A percentile compares a stretch with the other conserved stretches of the same genome.
Conservation (phyloP, 768 basidiomycete species). For the Dioszegia hungarica region DNA sequence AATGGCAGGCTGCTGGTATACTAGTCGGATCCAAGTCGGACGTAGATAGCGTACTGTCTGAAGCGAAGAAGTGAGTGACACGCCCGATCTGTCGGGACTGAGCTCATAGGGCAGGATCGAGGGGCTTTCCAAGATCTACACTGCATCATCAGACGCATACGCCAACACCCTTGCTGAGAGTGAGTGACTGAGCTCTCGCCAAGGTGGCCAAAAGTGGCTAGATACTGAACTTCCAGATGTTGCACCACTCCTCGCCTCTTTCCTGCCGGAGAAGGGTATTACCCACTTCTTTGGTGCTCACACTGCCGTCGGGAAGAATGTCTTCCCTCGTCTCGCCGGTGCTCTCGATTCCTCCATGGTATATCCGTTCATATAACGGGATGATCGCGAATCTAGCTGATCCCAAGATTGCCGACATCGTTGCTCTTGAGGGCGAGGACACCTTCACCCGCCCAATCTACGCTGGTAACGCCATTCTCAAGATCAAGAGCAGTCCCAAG, state of each 20-base stretch:
- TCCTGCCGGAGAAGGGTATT: conserved; percentile 63
- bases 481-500: conserved; percentile 68
- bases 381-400: neutral
- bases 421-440: conserved; percentile 64
- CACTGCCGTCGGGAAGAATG: conserved; percentile 83
- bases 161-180: conserved; percentile 43
- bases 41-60: conserved; percentile 62
- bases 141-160: conserved; percentile 40
- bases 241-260: conserved; percentile 72
- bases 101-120: conserved; percentile 36
- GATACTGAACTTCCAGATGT: conserved; percentile 52
- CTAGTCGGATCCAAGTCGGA: conserved; percentile 50
- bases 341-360: conserved; percentile 75
- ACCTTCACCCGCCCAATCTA: conserved; percentile 91
- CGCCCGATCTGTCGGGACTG: neutral
- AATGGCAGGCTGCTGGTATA: conserved; percentile 31
- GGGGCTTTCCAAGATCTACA: conserved; percentile 48
- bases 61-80: conserved; percentile 68
- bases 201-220: neutral
- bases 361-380: neutral
- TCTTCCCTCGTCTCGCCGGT: conserved; percentile 88
- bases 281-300: conserved; percentile 91
- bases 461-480: conserved; percentile 94
- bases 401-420: conserved; percentile 71
- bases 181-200: conserved; percentile 6